Conservation (phyloP, 306 rosid genomes). For the Erythrophleum fordii region DNA sequence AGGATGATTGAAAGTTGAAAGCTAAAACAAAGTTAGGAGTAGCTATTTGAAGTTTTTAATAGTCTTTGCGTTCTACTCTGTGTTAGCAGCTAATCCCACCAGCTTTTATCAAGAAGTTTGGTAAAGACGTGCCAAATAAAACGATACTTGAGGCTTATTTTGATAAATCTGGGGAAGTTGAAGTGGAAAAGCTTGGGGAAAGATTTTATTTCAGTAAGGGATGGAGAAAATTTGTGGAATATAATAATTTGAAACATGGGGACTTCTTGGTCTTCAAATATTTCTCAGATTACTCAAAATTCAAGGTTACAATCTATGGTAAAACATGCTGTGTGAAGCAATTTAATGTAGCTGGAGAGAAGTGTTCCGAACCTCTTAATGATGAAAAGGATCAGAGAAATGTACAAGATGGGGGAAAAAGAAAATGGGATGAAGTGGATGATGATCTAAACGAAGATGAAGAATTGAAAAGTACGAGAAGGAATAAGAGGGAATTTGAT, state of each 20-base stretch:
- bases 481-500: not conserved
- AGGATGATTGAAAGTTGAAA: no score
- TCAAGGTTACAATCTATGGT: not conserved
- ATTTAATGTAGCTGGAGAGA: not conserved
- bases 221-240: not conserved
- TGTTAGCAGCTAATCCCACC: constrained; percentile 21
- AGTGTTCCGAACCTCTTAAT: not conserved
- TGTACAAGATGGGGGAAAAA: not conserved
- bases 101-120: constrained; percentile 4
- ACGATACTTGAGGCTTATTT: not conserved
- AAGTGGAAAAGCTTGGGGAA: not conserved
- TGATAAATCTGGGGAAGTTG: not conserved
- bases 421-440: not conserved
- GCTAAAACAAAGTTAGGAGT: no score
- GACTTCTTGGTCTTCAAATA: not conserved
- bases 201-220: not conserved
- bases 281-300: not conserved
- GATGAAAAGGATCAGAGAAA: not conserved
- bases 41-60: no score
- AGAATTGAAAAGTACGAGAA: not conserved
- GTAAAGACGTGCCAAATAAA: not conserved
- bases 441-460: not conserved
- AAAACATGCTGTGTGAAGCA: not conserved
- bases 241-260: not conserved
- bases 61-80: not conserved